These are phyloP conservation scores for Hippophae rhamnoides DNA, from an alignment of 306 rosid species.

Conservation along the genomic window DNA sequence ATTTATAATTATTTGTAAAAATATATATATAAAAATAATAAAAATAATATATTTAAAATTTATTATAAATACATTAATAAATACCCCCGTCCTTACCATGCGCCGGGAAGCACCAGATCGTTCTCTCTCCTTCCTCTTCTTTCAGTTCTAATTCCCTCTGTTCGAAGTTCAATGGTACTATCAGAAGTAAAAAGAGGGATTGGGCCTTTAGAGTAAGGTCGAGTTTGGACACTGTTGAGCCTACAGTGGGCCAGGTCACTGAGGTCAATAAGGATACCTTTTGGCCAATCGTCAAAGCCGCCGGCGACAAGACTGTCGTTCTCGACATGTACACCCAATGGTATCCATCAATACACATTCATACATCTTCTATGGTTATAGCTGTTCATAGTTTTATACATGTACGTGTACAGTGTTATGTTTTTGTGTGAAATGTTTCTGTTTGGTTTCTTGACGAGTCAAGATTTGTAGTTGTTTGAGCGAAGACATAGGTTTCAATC, in stretches of 20 bases:
- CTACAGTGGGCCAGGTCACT: conserved; percentile 76
- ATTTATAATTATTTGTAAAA: too few species aligned
- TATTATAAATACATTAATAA: too few species aligned
- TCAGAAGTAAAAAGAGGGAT: conserved; percentile 13
- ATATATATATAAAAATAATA: too few species aligned
- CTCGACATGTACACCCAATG: conserved; percentile 99
- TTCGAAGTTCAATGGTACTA: neutral
- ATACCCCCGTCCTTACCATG: conserved; percentile 19
- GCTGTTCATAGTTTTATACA: too few species aligned
- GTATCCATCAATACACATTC: conserved; percentile 19
- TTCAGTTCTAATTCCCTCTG: conserved; percentile 7
- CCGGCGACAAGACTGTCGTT: conserved; percentile 81
- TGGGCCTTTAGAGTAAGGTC: conserved; percentile 29
- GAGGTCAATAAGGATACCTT: conserved; percentile 86
- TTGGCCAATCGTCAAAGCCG: conserved; percentile 94
- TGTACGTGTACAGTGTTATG: too few species aligned
- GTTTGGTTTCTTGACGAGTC: neutral
- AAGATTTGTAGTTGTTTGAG: neutral
- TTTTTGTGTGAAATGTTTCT: neutral
- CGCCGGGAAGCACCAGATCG: conserved; percentile 30
- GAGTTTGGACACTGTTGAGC: conserved; percentile 57
- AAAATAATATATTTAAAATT: too few species aligned
- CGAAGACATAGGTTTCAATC: neutral
- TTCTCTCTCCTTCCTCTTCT: conserved; percentile 1
- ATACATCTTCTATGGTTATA: too few species aligned